Conservation (phyloP, 495 filamentous ascomycete genomes). For the Opeltia flavorubescens region DNA sequence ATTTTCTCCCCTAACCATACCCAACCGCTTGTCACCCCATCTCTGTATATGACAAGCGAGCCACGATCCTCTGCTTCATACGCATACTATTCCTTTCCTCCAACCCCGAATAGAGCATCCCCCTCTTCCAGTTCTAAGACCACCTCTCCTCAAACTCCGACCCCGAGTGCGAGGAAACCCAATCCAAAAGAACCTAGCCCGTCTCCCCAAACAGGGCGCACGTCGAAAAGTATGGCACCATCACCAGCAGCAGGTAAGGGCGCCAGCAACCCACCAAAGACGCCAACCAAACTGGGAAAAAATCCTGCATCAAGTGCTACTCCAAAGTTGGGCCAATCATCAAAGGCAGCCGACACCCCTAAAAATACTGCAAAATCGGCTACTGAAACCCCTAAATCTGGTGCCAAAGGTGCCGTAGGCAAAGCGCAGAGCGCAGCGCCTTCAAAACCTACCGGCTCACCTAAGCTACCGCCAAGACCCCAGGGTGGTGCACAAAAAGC, state of each 20-base stretch:
- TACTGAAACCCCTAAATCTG: conserved; percentile 18
- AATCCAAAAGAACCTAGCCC: conserved; percentile 6
- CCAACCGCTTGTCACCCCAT: background rate
- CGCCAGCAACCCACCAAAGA: conserved; percentile 23
- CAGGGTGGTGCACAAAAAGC: conserved; percentile 13
- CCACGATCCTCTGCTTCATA: conserved; percentile 25
- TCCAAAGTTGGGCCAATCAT: conserved; percentile 26
- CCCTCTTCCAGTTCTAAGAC: conserved; percentile 17
- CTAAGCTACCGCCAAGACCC: conserved; percentile 20
- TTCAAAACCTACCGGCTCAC: conserved; percentile 12
- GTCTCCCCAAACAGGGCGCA: conserved; percentile 19
- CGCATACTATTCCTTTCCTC: conserved; percentile 37
- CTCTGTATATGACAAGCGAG: conserved; percentile 32
- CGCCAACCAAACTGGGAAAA: conserved; percentile 36
- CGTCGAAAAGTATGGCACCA: conserved; percentile 27
- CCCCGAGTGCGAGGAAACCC: background rate
- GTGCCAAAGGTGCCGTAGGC: conserved; percentile 15
- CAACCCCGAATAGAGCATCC: conserved; percentile 30
- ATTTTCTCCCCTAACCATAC: background rate
- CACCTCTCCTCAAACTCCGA: conserved; percentile 7
- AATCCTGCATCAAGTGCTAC: conserved; percentile 30
- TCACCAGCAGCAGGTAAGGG: conserved; percentile 34
- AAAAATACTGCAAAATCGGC: conserved; percentile 10
- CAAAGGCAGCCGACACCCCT: conserved; percentile 11
- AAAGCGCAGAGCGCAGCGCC: conserved; percentile 11